These are phyloP conservation scores for Argentina anserina DNA, from an alignment of 306 rosid species.

Conservation along the genomic window DNA sequence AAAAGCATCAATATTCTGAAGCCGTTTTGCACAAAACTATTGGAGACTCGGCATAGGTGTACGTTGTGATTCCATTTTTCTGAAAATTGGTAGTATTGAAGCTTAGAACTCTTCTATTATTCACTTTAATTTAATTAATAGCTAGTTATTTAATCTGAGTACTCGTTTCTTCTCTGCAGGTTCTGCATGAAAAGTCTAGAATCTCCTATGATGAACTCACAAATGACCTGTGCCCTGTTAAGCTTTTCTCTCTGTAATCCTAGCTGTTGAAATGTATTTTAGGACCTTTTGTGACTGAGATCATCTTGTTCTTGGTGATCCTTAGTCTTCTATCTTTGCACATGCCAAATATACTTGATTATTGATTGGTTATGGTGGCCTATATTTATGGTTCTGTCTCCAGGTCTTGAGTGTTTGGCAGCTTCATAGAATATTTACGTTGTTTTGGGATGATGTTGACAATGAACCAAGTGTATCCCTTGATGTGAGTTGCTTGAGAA, in stretches of 20 bases:
- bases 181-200: constrained; percentile 56
- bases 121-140: not conserved
- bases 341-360: no score
- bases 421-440: constrained; percentile 75
- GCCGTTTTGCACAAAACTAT: no score
- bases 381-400: constrained; percentile 19
- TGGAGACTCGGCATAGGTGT: no score
- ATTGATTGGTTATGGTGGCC: not conserved
- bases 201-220: constrained; percentile 80
- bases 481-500: constrained; percentile 62
- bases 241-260: constrained; percentile 30
- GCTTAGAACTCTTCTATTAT: not conserved
- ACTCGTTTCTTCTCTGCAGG: constrained; percentile 49
- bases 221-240: constrained; percentile 96
- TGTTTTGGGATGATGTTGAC: constrained; percentile 52
- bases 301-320: not conserved
- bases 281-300: not conserved
- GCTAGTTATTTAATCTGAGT: not conserved
- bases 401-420: constrained; percentile 84
- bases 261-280: constrained; percentile 2
- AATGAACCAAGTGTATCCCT: constrained; percentile 50
- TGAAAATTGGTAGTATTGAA: no score
- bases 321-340: no score
- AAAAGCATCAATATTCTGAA: not conserved
- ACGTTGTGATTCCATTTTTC: no score